phyloP scores from a whole-genome alignment of 2,329 filamentous ascomycete species.

The Magnaporthiopsis incrustans region DNA sequence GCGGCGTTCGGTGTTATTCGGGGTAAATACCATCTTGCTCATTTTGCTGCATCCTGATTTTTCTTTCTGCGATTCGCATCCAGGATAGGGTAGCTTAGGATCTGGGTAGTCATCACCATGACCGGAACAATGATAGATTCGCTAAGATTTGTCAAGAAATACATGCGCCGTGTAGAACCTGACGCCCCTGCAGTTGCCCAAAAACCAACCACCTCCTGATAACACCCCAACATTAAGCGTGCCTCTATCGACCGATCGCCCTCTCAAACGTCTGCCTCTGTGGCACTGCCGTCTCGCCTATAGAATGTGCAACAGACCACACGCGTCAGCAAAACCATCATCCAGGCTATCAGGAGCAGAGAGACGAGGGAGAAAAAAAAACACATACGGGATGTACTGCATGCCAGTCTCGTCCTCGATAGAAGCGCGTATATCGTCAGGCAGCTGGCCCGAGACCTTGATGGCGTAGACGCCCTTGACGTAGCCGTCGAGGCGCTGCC shows the following conservation, averaged over 20 bases:
- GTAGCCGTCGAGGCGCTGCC: constrained; percentile 86
- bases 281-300: constrained; percentile 49
- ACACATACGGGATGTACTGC: constrained; percentile 56
- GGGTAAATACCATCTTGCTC: not conserved
- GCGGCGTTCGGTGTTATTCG: not conserved
- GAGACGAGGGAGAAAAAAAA: constrained; percentile 29
- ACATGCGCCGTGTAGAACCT: not conserved
- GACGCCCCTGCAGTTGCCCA: not conserved
- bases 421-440: constrained; percentile 53
- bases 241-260: constrained; percentile 8
- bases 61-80: not conserved
- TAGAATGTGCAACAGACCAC: constrained; percentile 7
- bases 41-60: not conserved
- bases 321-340: constrained; percentile 1
- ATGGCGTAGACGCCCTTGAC: constrained; percentile 86
- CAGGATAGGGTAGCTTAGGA: not conserved
- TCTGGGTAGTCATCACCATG: not conserved
- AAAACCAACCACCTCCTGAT: not conserved
- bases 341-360: not conserved
- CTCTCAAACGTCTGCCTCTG: constrained; percentile 30
- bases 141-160: not conserved
- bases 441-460: constrained; percentile 79
- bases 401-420: constrained; percentile 57
- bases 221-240: not conserved
- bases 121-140: not conserved